phyloP scores from a whole-genome alignment of 2,329 filamentous ascomycete genomes.

The Didymella exigua region DNA sequence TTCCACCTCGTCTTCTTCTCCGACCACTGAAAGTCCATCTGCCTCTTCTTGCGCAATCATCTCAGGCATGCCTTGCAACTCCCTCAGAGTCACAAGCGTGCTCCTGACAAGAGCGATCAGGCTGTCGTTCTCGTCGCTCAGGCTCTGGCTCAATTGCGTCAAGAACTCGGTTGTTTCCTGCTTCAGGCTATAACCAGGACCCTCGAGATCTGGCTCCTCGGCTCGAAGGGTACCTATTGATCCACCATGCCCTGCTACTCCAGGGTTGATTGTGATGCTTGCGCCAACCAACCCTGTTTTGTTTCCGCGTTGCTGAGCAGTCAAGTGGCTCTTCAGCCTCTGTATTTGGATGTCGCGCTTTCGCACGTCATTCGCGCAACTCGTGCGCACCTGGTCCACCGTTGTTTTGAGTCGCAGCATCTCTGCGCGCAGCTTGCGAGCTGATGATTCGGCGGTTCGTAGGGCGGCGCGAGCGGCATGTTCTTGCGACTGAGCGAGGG shows the following conservation, averaged over 20 bases:
- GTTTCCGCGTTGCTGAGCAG: constrained; percentile 63
- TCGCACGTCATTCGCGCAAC: constrained; percentile 88
- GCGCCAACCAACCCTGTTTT: constrained; percentile 54
- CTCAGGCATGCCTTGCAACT: constrained; percentile 62
- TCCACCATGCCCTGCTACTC: constrained; percentile 32
- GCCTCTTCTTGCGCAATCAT: constrained; percentile 32
- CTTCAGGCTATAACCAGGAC: constrained; percentile 70
- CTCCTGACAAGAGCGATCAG: constrained; percentile 73
- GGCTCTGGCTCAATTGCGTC: constrained; percentile 77
- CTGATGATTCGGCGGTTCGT: constrained; percentile 73
- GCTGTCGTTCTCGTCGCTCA: constrained; percentile 91
- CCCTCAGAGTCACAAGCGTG: constrained; percentile 72
- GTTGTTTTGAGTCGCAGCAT: constrained; percentile 77
- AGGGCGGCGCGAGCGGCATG: constrained; percentile 71
- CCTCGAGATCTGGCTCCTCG: constrained; percentile 58
- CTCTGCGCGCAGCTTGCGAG: constrained; percentile 83
- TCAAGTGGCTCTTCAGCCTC: constrained; percentile 83
- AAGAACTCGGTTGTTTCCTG: constrained; percentile 92
- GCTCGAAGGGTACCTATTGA: constrained; percentile 57
- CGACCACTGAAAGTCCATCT: constrained; percentile 35
- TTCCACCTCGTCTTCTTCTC: constrained; percentile 41
- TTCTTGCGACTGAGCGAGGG: constrained; percentile 71
- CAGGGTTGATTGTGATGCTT: constrained; percentile 55
- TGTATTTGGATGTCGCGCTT: constrained; percentile 90
- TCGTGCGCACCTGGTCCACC: constrained; percentile 80